Conservation (phyloP, 345 rosid species). For the Salix purpurea region DNA sequence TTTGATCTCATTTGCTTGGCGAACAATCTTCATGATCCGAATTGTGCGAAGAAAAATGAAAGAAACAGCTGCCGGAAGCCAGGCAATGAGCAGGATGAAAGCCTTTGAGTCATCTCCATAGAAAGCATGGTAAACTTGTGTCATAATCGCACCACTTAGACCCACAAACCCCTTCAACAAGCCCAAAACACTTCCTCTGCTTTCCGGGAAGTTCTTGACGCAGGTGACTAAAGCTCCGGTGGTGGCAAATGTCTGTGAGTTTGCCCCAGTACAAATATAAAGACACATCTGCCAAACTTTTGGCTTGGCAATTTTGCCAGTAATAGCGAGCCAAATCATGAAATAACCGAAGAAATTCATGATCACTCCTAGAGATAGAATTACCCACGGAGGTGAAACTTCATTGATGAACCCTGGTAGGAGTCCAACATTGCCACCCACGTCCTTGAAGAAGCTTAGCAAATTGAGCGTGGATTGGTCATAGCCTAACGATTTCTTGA, state of each 20-base stretch:
- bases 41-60: constrained; percentile 7
- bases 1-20: constrained; percentile 16
- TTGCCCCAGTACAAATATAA: constrained; percentile 15
- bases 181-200: constrained; percentile 23
- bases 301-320: constrained; percentile 14
- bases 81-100: constrained; percentile 21
- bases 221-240: constrained; percentile 23
- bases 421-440: constrained; percentile 16
- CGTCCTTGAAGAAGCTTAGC: constrained; percentile 20
- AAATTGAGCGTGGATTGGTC: constrained; percentile 12
- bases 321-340: constrained; percentile 20
- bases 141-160: constrained; percentile 23
- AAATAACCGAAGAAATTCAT: constrained; percentile 26
- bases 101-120: constrained; percentile 11
- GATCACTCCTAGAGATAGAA: constrained; percentile 16
- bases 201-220: constrained; percentile 25
- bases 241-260: constrained; percentile 16
- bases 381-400: constrained; percentile 20
- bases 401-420: constrained; percentile 15
- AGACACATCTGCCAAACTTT: constrained; percentile 24
- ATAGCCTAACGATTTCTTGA: constrained; percentile 14
- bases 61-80: constrained; percentile 17
- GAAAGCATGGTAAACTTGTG: constrained; percentile 24
- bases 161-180: constrained; percentile 25
- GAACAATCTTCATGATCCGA: constrained; percentile 8